Conservation (phyloP, 2,329 filamentous ascomycete genomes). For the Diplodia seriata region DNA sequence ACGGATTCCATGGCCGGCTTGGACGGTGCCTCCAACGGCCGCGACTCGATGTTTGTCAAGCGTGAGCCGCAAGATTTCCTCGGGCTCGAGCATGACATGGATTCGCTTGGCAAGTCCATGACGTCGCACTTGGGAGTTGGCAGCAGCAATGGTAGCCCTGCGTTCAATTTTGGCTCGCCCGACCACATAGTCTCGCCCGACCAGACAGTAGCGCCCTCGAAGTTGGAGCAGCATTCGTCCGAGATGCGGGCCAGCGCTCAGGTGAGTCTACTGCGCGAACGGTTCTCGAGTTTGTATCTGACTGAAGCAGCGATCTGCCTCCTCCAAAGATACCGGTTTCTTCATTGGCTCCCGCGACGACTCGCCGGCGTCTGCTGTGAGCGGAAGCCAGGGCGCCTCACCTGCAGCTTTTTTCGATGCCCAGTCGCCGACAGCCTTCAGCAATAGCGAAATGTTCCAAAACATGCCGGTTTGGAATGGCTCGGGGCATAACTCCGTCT, state of each 20-base stretch:
- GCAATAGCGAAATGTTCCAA: slow-evolving; percentile 15
- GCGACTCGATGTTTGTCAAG: slow-evolving; percentile 38
- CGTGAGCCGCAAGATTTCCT: slow-evolving; percentile 8
- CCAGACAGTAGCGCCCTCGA: slow-evolving; percentile 17
- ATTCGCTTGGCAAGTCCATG: slow-evolving; percentile 56
- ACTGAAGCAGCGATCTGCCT: slow-evolving; percentile 9
- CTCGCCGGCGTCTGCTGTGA: slow-evolving; percentile 31
- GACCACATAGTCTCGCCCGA: slow-evolving; percentile 14
- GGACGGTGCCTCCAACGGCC: slow-evolving; percentile 6
- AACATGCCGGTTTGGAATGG: slow-evolving; percentile 24
- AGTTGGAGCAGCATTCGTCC: background rate
- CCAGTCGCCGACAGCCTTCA: slow-evolving; percentile 19
- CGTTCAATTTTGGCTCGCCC: slow-evolving; percentile 26
- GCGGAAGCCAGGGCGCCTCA: slow-evolving; percentile 14
- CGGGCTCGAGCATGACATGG: slow-evolving; percentile 45
- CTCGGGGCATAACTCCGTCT: slow-evolving; percentile 2
- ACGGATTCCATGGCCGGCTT: slow-evolving; percentile 11
- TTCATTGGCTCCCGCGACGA: slow-evolving; percentile 29
- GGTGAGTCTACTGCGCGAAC: background rate
- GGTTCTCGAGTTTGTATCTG: background rate
- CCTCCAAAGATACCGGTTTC: background rate
- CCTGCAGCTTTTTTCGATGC: slow-evolving; percentile 21
- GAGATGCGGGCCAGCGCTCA: background rate
- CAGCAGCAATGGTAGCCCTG: slow-evolving; percentile 64
- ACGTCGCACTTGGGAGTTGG: slow-evolving; percentile 60